These are phyloP conservation scores for Rhizophagus prolifer DNA, from an alignment of 192 early-diverging fungal species.

Conservation along the genomic window DNA sequence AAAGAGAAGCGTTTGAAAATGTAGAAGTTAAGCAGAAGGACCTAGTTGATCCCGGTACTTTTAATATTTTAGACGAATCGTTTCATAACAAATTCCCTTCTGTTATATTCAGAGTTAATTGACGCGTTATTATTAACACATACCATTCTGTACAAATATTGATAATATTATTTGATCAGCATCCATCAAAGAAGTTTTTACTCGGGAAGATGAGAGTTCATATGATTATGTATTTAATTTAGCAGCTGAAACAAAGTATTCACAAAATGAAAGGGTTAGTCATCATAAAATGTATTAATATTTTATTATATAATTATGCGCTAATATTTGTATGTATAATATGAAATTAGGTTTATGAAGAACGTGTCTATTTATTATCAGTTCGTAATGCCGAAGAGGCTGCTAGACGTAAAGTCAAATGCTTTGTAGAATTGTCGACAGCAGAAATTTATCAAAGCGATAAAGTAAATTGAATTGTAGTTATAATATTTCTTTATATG, in stretches of 20 bases:
- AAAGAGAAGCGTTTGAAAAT: constrained; percentile 65
- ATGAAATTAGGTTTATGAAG: constrained; percentile 71
- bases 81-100: background rate
- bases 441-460: constrained; percentile 87
- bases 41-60: constrained; percentile 65
- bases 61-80: background rate
- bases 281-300: no score
- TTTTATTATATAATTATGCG: no score
- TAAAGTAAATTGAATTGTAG: constrained; percentile 49
- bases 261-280: constrained; percentile 72
- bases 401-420: constrained; percentile 66
- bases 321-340: background rate
- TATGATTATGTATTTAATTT: constrained; percentile 96
- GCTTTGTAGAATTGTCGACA: constrained; percentile 85
- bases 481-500: background rate
- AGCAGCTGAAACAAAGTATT: constrained; percentile 94
- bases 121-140: background rate
- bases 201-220: constrained; percentile 57
- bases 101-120: background rate
- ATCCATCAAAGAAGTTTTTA: constrained; percentile 71
- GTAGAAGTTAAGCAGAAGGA: constrained; percentile 83
- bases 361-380: constrained; percentile 72
- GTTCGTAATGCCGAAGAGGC: constrained; percentile 82
- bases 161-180: constrained; percentile 42
- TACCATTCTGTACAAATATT: background rate